Percentiles rank a stretch among this genome's conserved stretches.
Evolutionary conservation across 805 yeast species (phyloP).

Genomic region (Yueomyces sinensis): DNA sequence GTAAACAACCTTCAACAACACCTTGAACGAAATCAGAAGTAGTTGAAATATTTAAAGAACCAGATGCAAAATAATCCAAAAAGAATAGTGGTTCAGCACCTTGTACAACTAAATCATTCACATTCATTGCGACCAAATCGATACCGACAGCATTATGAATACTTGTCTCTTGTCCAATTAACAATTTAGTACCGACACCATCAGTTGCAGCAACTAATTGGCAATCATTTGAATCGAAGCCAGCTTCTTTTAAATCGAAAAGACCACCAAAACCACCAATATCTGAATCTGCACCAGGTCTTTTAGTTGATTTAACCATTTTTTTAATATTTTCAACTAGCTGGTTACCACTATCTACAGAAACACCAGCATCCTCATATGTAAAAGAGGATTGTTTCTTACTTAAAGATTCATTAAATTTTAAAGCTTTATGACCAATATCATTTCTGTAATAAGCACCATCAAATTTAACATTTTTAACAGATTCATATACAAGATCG

Average conservation of each 20-base stretch:
- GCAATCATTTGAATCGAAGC: conserved; percentile 63
- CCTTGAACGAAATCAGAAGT: conserved; percentile 88
- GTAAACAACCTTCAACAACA: conserved; percentile 91
- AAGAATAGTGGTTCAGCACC: conserved; percentile 97
- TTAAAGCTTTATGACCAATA: conserved; percentile 93
- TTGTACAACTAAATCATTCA: conserved; percentile 92
- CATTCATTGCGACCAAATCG: conserved; percentile 98
- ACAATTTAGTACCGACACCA: conserved; percentile 96
- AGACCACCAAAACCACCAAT: conserved; percentile 99
- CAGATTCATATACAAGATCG: conserved; percentile 75
- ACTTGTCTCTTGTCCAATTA: conserved; percentile 81
- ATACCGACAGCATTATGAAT: conserved; percentile 97
- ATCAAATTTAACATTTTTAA: conserved; percentile 55
- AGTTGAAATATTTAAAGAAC: conserved; percentile 68
- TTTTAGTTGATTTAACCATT: conserved; percentile 79
- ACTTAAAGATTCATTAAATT: conserved; percentile 21
- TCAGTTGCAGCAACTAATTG: conserved; percentile 94
- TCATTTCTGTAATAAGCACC: conserved; percentile 80
- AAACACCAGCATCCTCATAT: conserved; percentile 92
- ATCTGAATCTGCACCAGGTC: conserved; percentile 95
- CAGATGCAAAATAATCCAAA: conserved; percentile 93
- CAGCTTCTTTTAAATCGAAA: conserved; percentile 81
- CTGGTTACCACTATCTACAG: conserved; percentile 88
- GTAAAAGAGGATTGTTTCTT: conserved; percentile 40
- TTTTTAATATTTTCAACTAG: conserved; percentile 84